Evolutionary conservation across 148 eudicot genomes (phyloP).

Genomic region (Vaccinium myrtillus): DNA sequence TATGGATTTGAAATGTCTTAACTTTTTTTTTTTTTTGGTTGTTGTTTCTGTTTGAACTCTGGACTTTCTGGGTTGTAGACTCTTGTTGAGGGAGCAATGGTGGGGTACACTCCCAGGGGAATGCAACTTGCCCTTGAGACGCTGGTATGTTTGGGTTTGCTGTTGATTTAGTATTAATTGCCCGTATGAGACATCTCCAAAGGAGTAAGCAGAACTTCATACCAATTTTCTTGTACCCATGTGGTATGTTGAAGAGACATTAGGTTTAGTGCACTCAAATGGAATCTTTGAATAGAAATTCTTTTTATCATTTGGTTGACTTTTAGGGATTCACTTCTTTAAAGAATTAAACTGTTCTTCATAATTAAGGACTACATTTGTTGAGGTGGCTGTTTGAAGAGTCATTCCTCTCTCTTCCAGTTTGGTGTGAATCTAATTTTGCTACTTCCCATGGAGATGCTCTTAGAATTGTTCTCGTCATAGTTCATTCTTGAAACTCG

Average conservation of each 20-base stretch:
- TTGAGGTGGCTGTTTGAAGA: not conserved
- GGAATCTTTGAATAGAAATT: not conserved
- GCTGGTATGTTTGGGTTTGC: constrained; percentile 47
- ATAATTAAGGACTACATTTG: not conserved
- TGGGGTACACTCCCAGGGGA: constrained; percentile 73
- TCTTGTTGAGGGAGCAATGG: constrained; percentile 84
- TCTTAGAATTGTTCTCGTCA: not conserved
- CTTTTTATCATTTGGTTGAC: not conserved
- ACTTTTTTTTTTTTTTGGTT: not conserved
- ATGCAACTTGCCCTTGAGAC: constrained; percentile 83
- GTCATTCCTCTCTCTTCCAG: not conserved
- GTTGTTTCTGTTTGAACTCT: not conserved
- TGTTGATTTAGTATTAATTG: constrained; percentile 5
- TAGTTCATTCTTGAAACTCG: not conserved
- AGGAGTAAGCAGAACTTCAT: not conserved
- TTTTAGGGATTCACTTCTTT: not conserved
- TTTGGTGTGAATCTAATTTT: not conserved
- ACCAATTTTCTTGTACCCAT: not conserved
- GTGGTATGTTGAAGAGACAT: not conserved
- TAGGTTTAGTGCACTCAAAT: not conserved
- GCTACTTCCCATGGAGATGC: not conserved
- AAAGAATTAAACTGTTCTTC: not conserved
- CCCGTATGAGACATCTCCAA: not conserved
- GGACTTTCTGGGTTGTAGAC: constrained; percentile 47
- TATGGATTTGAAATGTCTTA: not conserved